Conservation (phyloP, 1,284 basidiomycete genomes). For the Moesziomyces aphidis region DNA sequence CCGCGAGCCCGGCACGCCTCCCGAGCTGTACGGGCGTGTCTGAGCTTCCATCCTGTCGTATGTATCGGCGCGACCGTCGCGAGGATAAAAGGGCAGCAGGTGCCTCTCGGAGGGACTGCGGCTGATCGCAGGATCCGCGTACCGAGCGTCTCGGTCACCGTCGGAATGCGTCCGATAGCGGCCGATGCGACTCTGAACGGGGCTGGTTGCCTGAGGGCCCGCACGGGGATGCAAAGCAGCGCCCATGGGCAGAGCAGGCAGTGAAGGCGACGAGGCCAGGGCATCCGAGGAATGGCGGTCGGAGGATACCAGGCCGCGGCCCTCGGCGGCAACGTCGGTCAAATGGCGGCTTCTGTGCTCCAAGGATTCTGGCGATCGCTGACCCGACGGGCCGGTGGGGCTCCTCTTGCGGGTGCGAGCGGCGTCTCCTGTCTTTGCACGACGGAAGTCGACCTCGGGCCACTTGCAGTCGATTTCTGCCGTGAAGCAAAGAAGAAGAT, state of each 20-base stretch:
- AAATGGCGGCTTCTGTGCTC: slow-evolving; percentile 12
- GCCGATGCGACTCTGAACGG: slow-evolving; percentile 6
- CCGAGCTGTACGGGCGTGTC: slow-evolving; percentile 17
- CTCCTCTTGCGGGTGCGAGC: slow-evolving; percentile 28
- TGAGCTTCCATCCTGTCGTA: slow-evolving; percentile 8
- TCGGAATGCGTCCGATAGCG: slow-evolving; percentile 36
- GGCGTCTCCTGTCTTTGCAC: slow-evolving; percentile 45
- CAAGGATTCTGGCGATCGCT: slow-evolving; percentile 21
- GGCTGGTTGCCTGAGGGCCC: slow-evolving; percentile 9
- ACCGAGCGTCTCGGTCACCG: slow-evolving; percentile 21
- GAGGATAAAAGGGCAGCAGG: slow-evolving; percentile 8
- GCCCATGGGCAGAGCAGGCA: slow-evolving; percentile 15
- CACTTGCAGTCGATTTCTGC: slow-evolving; percentile 51
- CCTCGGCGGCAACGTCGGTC: slow-evolving; percentile 8
- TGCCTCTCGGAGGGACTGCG: slow-evolving; percentile 32
- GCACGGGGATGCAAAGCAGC: slow-evolving; percentile 1
- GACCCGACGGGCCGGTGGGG: slow-evolving; percentile 17
- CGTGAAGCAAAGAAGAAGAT: neutral
- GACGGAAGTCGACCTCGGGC: slow-evolving; percentile 51
- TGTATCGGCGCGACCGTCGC: neutral
- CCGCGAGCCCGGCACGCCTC: slow-evolving; percentile 8
- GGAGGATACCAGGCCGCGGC: neutral
- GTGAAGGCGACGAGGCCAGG: neutral
- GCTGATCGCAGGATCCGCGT: slow-evolving; percentile 1
- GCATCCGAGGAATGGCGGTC: slow-evolving; percentile 2